Evolutionary conservation across 176 grass and related monocot genomes (phyloP).

Genomic region (Carex cristatella): DNA sequence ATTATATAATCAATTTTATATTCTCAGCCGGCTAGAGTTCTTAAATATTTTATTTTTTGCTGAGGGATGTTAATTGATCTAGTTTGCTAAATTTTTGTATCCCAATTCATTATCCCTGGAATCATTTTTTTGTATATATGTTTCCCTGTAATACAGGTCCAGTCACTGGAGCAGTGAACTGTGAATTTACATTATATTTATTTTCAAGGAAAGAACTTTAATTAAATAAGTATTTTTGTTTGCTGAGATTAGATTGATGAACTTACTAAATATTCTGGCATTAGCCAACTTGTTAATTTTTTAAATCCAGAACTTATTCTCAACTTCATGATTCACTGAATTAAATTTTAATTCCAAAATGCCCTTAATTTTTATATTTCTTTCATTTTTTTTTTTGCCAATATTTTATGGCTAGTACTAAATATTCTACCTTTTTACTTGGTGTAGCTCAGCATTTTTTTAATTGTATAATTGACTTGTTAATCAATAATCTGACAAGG

Average conservation of each 20-base stretch:
- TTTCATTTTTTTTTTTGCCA: background rate
- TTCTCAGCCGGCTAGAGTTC: background rate
- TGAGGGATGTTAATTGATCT: background rate
- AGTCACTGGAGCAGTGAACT: background rate
- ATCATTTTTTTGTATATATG: background rate
- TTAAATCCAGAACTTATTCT: background rate
- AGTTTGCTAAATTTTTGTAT: background rate
- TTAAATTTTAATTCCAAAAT: background rate
- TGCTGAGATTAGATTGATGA: too few species aligned
- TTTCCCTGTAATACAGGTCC: background rate
- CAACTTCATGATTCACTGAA: background rate
- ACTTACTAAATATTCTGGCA: background rate
- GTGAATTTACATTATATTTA: background rate
- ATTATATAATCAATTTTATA: background rate
- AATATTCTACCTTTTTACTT: background rate
- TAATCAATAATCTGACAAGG: background rate
- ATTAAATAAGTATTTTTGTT: too few species aligned
- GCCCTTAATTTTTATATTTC: background rate
- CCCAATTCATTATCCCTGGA: too few species aligned
- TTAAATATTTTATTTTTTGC: background rate
- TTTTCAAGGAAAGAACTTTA: background rate
- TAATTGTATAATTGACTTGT: background rate
- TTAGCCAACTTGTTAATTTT: background rate
- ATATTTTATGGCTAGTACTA: background rate
- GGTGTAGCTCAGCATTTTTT: background rate